Percentiles rank a stretch among this genome's conserved stretches.
phyloP scores from a whole-genome alignment of 495 filamentous ascomycete genomes.

The Gamarada debralockiae region DNA sequence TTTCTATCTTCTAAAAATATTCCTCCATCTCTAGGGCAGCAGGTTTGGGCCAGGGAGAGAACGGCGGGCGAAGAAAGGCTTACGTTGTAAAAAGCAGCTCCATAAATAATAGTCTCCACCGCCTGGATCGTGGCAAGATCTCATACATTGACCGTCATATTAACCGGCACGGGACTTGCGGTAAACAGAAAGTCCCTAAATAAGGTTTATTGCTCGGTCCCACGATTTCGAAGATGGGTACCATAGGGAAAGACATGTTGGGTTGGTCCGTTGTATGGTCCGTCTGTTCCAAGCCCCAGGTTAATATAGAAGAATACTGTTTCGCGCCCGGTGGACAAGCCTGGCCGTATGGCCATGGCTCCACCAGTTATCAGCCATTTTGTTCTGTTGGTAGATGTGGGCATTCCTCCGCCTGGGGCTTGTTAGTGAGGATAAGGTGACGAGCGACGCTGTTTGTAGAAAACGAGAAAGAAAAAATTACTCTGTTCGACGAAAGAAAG shows the following conservation, averaged over 20 bases:
- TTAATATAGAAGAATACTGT: constrained; percentile 87
- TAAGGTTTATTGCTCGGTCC: constrained; percentile 78
- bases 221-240: constrained; percentile 74
- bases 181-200: constrained; percentile 79
- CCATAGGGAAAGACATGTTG: constrained; percentile 87
- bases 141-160: constrained; percentile 65
- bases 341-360: constrained; percentile 77
- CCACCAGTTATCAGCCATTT: constrained; percentile 87
- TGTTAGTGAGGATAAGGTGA: neutral
- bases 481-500: neutral
- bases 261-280: constrained; percentile 51
- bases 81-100: constrained; percentile 88
- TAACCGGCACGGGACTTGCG: constrained; percentile 78
- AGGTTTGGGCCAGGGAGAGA: neutral
- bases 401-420: constrained; percentile 74
- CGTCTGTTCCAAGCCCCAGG: constrained; percentile 72
- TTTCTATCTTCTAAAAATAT: neutral
- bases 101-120: constrained; percentile 80
- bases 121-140: constrained; percentile 92
- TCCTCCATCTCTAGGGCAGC: neutral
- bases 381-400: constrained; percentile 72
- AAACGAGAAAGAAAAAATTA: neutral
- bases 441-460: neutral
- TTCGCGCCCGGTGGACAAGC: constrained; percentile 87
- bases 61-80: too few species aligned